A percentile compares a stretch with the other conserved stretches of the same genome.
Evolutionary conservation across 2,329 filamentous ascomycete species (phyloP).

Genomic region (Teratosphaeria zuluensis): DNA sequence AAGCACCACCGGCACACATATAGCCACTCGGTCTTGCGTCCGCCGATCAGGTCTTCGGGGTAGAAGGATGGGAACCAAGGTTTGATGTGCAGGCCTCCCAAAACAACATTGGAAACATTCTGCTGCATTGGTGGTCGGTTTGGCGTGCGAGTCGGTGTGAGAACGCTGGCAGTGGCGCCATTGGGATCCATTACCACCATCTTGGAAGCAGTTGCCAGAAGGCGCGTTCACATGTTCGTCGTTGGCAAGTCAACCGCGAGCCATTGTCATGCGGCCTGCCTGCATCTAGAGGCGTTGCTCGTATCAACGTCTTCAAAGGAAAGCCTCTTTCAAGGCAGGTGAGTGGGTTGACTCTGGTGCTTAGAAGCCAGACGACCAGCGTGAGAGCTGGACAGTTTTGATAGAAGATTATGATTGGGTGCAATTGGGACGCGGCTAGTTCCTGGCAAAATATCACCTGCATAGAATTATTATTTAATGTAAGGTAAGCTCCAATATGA

Average conservation of each 20-base stretch:
- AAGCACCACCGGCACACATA: conserved; percentile 92
- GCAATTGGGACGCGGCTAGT: background rate
- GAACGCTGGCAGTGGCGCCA: conserved; percentile 4
- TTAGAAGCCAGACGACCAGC: background rate
- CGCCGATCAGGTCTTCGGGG: conserved; percentile 50
- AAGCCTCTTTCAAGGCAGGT: too few relatives aligned
- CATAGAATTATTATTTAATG: too few relatives aligned
- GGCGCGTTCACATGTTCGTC: conserved; percentile 1
- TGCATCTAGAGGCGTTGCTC: background rate
- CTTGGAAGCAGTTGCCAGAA: background rate
- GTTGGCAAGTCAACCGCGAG: background rate
- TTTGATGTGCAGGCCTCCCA: conserved; percentile 74
- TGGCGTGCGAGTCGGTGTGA: conserved; percentile 13
- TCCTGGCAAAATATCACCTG: background rate
- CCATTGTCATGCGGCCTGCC: background rate
- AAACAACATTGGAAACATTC: conserved; percentile 77
- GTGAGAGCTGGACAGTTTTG: background rate
- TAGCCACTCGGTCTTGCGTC: conserved; percentile 42
- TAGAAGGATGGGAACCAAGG: conserved; percentile 95
- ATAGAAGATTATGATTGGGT: background rate
- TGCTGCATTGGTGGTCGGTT: conserved; percentile 41
- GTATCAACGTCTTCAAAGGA: too few relatives aligned
- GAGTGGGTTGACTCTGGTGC: too few relatives aligned
- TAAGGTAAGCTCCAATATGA: background rate
- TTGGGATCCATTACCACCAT: conserved; percentile 9